phyloP scores from a whole-genome alignment of 2,329 filamentous ascomycete species.

The Fusarium sp. region DNA sequence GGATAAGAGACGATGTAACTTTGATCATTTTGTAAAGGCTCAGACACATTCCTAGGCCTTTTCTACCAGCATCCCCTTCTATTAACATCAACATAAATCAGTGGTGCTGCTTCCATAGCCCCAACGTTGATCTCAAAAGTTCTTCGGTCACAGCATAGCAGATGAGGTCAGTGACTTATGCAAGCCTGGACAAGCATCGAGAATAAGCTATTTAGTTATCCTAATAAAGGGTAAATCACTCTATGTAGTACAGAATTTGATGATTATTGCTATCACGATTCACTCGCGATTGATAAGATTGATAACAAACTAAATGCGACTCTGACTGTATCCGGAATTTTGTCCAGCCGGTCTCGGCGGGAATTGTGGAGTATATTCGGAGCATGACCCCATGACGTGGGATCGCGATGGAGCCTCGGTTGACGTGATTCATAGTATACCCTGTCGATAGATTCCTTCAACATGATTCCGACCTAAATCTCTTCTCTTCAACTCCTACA shows the following conservation, averaged over 20 bases:
- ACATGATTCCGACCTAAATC: conserved; percentile 22
- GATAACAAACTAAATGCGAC: not conserved
- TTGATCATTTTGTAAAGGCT: not conserved
- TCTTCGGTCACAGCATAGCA: not conserved
- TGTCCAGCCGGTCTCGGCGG: conserved; percentile 31
- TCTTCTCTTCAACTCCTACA: not conserved
- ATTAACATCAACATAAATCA: not conserved
- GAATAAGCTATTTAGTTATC: not conserved
- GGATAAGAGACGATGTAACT: not conserved
- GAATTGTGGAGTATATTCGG: conserved; percentile 13
- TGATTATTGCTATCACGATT: not conserved
- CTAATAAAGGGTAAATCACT: not conserved
- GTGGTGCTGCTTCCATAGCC: not conserved
- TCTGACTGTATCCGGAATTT: conserved; percentile 1
- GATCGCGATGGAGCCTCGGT: conserved; percentile 28
- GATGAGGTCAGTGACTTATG: not conserved
- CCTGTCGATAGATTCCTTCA: not conserved
- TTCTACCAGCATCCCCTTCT: too few species aligned
- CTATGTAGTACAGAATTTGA: not conserved
- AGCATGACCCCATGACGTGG: conserved; percentile 38
- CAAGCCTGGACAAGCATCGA: not conserved
- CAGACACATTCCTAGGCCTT: not conserved
- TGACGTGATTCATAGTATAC: conserved; percentile 30
- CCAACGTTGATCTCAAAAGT: too few species aligned
- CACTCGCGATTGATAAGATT: conserved; percentile 15